Evolutionary conservation across 805 yeast species (phyloP), one percentile per base, ranked within the genome.

Genomic region (Candida easanensis): DNA sequence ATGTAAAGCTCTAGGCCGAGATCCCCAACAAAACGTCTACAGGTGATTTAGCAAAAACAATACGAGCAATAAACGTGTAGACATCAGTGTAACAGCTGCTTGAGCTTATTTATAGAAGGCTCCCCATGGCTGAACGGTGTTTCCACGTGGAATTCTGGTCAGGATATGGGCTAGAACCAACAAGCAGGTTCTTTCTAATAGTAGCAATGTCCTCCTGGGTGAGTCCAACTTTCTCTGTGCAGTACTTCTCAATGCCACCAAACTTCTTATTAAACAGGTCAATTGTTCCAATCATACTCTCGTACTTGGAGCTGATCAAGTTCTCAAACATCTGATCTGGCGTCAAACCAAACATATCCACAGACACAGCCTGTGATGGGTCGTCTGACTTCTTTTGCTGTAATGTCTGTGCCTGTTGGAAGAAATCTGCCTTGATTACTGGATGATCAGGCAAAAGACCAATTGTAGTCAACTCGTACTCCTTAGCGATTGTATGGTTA

Each of bases 391-490:
- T 11, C 23, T 39, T 41, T 25, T 22, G 30, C 21, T 42, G 21
- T 6, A 46, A 33, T 19, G 44, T 40, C 32, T 41, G 32, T 18
- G 48, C 11, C 49, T 39, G 26, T 46, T 45, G 9, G 50, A 54
- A 16, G 62, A 51, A 39, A 52, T 64, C 44, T 38, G 39, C 19
- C 52, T 47, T 43, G 16, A 49, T 36, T 41, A 53, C 15, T 36
- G 44, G 17, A 53, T 62, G 44, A 33, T 76, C 78, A 2, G 84
- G 80, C 38, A 49, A 52, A 39, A 84, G 64, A 0, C 95, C 95
- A 36, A 74, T 58, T 0, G 82, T 70, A 1, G 95, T 84, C 54
- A 88, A 64, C 58, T 84, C 93, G 56, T 86, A 88, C 56, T 88
- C 96, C 50, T 80, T 74, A 1, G 88, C 79, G 30, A 87, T 70